Base-by-base conservation (phyloP, 768 basidiomycete species). In the Lentinula lateritia region DNA sequence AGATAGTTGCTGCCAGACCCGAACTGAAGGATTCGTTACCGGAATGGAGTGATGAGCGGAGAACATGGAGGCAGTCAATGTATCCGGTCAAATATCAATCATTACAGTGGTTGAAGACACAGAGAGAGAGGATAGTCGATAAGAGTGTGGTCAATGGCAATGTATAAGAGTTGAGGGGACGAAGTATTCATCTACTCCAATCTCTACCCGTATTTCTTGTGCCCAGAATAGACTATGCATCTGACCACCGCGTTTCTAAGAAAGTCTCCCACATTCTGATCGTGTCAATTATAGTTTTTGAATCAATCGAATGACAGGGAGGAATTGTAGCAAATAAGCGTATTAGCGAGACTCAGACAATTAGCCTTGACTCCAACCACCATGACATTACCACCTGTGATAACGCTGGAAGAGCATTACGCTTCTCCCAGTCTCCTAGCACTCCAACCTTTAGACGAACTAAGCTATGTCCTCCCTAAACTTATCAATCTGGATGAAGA, bases 21-120 rank as follows among this genome's bases (percentile, higher is more conserved):
- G 74, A 72, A 46, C 65, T 75, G 35, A 70, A 69, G 23, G 56
- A 46, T 0, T 62, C 70, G 20, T 61, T 80, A 39, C 74, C 76
- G 7, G 63, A 70, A 15, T 80, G 78, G 77, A 71, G 65, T 45
- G 72, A 75, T 7, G 73, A 72, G 58, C 66, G 68, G 36, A 73
- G 69, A 52, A 65, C 65, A 48, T 46, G 62, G 43, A 66, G 76
- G 64, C 73, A 77, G 61, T 69, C 62, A 12, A 79, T 77, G 76
- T 75, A 73, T 62, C 61, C 64, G 36, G 62, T 62, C 4, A 80
- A 77, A 67, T 69, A 70, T 58, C 69, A 72, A 45, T 70, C 75
- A 15, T 65, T 80, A 41, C 57, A 62, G 60, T 74, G 68, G 43
- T 67, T 69, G n/a, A 65, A 63, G 61, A 67, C 68, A 34, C 45